These are phyloP conservation scores for Mycena crocata DNA, from an alignment of 768 basidiomycete genomes.

Conservation along the genomic window DNA sequence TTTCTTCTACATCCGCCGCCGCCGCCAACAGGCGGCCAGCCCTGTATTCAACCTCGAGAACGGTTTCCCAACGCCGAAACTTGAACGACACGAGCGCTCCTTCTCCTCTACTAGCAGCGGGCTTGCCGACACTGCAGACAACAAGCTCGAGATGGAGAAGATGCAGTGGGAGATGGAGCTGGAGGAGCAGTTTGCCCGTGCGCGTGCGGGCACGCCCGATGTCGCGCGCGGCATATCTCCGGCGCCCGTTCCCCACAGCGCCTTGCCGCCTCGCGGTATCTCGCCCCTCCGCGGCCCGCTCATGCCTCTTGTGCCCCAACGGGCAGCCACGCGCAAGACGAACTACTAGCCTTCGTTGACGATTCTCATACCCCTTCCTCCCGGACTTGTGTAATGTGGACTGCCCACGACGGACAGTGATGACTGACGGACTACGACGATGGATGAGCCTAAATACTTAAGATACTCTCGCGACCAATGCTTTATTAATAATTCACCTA, in stretches of 20 bases:
- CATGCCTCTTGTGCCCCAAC: constrained; percentile 14
- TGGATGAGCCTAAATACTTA: constrained; percentile 11
- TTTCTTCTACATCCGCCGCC: constrained; percentile 29
- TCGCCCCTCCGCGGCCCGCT: constrained; percentile 1
- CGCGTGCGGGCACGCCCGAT: constrained; percentile 31
- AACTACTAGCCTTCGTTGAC: constrained; percentile 8
- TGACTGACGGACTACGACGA: constrained; percentile 25
- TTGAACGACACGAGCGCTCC: constrained; percentile 8
- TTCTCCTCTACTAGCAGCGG: constrained; percentile 16
- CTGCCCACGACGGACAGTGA: too few relatives aligned
- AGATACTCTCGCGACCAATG: constrained; percentile 24
- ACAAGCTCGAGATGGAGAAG: constrained; percentile 25
- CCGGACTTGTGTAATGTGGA: neutral
- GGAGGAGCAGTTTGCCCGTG: constrained; percentile 32
- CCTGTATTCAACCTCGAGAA: constrained; percentile 23
- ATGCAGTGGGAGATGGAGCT: constrained; percentile 31
- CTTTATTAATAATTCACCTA: constrained; percentile 20
- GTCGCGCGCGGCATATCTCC: constrained; percentile 11
- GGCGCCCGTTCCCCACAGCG: too few relatives aligned
- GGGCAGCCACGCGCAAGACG: constrained; percentile 11
- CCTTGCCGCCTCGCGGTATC: neutral
- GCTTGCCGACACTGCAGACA: neutral
- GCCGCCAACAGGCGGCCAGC: constrained; percentile 14
- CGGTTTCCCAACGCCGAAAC: constrained; percentile 5
- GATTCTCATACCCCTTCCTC: neutral